These are phyloP conservation scores for Cladophialophora bantiana DNA, from an alignment of 2,329 filamentous ascomycete genomes.

Conservation along the genomic window DNA sequence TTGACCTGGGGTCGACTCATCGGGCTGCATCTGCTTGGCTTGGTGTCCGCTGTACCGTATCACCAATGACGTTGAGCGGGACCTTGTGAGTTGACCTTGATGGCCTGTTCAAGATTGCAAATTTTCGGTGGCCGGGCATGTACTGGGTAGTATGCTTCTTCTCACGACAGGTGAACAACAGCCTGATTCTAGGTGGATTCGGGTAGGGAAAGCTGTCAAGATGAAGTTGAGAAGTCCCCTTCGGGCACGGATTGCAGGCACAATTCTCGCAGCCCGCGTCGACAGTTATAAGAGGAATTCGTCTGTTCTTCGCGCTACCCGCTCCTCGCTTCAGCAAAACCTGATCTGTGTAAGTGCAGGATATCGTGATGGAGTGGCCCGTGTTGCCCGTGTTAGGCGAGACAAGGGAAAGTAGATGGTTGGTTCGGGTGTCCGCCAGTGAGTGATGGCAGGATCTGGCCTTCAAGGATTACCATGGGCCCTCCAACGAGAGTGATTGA, in stretches of 20 bases:
- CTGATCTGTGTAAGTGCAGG: slow-evolving; percentile 3
- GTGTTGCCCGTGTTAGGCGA: not conserved
- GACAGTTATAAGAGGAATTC: not conserved
- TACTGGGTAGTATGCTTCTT: no score
- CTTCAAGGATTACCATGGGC: not conserved
- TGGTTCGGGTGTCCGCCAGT: not conserved
- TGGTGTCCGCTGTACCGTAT: not conserved
- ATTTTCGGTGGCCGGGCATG: not conserved
- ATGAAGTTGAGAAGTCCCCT: not conserved
- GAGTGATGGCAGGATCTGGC: slow-evolving; percentile 4
- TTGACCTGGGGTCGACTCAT: not conserved
- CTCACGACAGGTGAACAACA: not conserved
- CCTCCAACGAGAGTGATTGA: not conserved
- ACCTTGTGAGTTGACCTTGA: not conserved
- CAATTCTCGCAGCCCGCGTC: not conserved
- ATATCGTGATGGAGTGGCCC: not conserved
- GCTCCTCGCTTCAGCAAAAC: not conserved
- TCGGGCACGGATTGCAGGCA: not conserved
- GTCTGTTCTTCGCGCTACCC: not conserved
- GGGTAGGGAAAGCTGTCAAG: not conserved
- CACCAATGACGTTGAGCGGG: not conserved
- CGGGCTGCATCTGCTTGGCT: not conserved
- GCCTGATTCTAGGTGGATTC: not conserved
- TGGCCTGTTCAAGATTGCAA: not conserved
- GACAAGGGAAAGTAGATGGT: slow-evolving; percentile 1